Evolutionary conservation across 345 rosid genomes (phyloP), one percentile per base, ranked within the genome.

Genomic region (Sonneratia caseolaris): DNA sequence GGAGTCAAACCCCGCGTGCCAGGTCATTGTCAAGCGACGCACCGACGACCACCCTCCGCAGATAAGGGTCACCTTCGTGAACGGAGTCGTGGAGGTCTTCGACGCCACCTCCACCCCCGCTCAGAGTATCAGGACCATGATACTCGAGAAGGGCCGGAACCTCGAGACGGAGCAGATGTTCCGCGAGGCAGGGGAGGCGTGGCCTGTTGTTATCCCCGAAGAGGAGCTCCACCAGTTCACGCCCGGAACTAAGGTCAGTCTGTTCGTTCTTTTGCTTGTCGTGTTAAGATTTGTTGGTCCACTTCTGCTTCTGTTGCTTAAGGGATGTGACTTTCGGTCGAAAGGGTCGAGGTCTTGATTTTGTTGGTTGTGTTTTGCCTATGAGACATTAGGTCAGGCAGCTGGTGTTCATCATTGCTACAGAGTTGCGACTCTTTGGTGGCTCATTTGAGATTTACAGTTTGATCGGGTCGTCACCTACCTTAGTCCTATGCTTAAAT

Each of bases 151-250:
- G 80, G 96, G 97, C 62, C 91, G 79, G 84, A 18, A 16, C 32
- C 95, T 91, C 0, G 97, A 91, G 84, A 90, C 93, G 2, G 91
- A 94, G 87, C 97, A 88, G 73, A 90, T 90, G 97, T 94, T 91
- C 79, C 91, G 91, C 12, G 96, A 94, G 70, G 92, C 97, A 7
- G 96, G 97, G 0, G 96, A 87, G 84, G 85, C 88, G 56, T 92
- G 97, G 97, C 97, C 96, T 32, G 92, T 90, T 43, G 40, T 87
- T 18, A 90, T 92, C 57, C 97, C 97, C 13, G 96, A 84, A 1
- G 92, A 81, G 71, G 98, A 94, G 79, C 79, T 91, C 73, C 86
- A 57, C 49, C 84, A 79, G 76, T 79, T 80, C 8, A 83, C 87
- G 66, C 95, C 95, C 32, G 91, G 89, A 68, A 84, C 88, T 70